A percentile compares a stretch with the other conserved stretches of the same genome.
These are phyloP conservation scores for Heliocybe sulcata DNA, from an alignment of 1,284 basidiomycete genomes.

Conservation along the genomic window DNA sequence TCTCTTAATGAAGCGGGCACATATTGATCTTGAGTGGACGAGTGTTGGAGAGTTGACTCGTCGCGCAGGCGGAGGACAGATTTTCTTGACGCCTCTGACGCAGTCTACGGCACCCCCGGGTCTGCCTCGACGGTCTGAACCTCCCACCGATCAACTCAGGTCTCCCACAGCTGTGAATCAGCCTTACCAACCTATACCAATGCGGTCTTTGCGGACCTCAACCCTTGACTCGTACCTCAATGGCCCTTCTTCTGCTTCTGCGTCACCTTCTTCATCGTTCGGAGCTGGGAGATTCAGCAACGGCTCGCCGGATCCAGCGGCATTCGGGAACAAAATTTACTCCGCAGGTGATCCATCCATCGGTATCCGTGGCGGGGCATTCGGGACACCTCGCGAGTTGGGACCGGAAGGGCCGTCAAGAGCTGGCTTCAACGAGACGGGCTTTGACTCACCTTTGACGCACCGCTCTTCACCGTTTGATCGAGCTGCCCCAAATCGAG, in stretches of 20 bases:
- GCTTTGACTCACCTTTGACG: slow-evolving; percentile 8
- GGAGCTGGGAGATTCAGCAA: slow-evolving; percentile 53
- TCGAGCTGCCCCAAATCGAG: slow-evolving; percentile 19
- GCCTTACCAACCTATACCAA: slow-evolving; percentile 60
- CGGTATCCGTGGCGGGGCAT: slow-evolving; percentile 7
- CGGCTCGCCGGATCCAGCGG: slow-evolving; percentile 60
- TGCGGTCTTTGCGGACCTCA: slow-evolving; percentile 45
- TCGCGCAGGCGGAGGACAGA: slow-evolving; percentile 42
- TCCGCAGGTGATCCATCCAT: slow-evolving; percentile 24
- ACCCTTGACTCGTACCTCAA: slow-evolving; percentile 54
- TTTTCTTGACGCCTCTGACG: slow-evolving; percentile 53
- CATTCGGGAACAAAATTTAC: slow-evolving; percentile 36
- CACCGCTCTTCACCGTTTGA: slow-evolving; percentile 4
- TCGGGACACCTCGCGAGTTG: not conserved
- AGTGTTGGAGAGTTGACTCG: slow-evolving; percentile 51
- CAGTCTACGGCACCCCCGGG: slow-evolving; percentile 43
- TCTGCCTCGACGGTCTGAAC: slow-evolving; percentile 38
- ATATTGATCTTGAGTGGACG: slow-evolving; percentile 59
- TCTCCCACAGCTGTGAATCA: slow-evolving; percentile 31
- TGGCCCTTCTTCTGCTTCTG: slow-evolving; percentile 44
- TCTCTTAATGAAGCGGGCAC: slow-evolving; percentile 76
- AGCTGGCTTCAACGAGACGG: slow-evolving; percentile 8
- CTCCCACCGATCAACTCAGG: slow-evolving; percentile 29
- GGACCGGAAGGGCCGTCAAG: not conserved
- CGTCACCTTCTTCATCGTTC: slow-evolving; percentile 66